A percentile compares a stretch with the other conserved stretches of the same genome.
Evolutionary conservation across 2,329 filamentous ascomycete species (phyloP).

Genomic region (Cladosporium colombiae): DNA sequence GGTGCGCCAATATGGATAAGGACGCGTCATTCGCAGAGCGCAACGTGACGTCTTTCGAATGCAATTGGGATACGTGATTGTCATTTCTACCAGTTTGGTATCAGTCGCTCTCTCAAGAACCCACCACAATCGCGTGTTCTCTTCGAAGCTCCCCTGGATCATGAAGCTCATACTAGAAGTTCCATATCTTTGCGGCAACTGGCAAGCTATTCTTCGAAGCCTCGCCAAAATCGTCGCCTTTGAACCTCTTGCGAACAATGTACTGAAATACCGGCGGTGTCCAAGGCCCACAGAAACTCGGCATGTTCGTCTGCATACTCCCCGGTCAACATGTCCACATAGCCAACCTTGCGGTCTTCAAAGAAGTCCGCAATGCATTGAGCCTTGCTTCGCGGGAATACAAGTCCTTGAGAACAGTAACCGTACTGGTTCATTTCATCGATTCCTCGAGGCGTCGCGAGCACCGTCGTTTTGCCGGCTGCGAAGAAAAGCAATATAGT

Average conservation of each 20-base stretch:
- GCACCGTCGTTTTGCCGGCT: conserved; percentile 43
- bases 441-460: conserved; percentile 40
- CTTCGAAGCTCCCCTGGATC: conserved; percentile 31
- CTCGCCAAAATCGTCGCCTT: conserved; percentile 31
- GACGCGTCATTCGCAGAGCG: too few species aligned
- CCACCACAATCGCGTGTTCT: conserved; percentile 31
- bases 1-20: background rate
- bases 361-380: conserved; percentile 36
- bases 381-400: conserved; percentile 42
- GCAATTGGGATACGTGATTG: too few species aligned
- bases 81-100: too few species aligned
- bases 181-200: conserved; percentile 43
- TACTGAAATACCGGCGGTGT: conserved; percentile 49
- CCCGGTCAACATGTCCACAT: conserved; percentile 45
- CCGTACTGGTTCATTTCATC: conserved; percentile 45
- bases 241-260: conserved; percentile 44
- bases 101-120: background rate
- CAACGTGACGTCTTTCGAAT: too few species aligned
- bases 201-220: conserved; percentile 34
- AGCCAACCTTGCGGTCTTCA: conserved; percentile 35
- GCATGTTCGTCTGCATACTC: conserved; percentile 43
- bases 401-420: conserved; percentile 48
- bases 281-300: conserved; percentile 44
- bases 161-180: conserved; percentile 41
- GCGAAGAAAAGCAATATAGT: conserved; percentile 43